Evolutionary conservation across 805 yeast species (phyloP).

Genomic region (Ascoidea asiatica): DNA sequence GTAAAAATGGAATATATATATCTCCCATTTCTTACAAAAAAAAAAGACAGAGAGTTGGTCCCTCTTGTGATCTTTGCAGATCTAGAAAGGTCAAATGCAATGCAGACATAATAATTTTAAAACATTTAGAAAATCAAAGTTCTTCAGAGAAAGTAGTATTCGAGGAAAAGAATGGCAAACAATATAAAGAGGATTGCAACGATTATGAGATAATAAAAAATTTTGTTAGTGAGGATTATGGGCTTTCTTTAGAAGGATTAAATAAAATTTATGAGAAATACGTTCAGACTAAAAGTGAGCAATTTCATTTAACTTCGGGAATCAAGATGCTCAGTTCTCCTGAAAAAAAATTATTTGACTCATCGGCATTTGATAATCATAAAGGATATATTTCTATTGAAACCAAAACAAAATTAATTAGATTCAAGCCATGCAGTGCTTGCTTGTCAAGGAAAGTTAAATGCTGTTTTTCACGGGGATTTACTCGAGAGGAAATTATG

Average conservation of each 20-base stretch:
- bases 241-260: background rate
- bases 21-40: too few relatives aligned
- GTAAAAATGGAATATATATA: too few relatives aligned
- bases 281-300: background rate
- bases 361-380: background rate
- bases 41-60: background rate
- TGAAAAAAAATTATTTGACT: too few relatives aligned
- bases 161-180: background rate
- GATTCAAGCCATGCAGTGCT: background rate
- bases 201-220: background rate
- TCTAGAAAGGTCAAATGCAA: background rate
- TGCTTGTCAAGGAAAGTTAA: background rate
- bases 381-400: background rate
- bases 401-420: background rate
- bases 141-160: too few relatives aligned
- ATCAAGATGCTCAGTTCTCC: background rate
- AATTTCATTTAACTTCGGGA: background rate
- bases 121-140: too few relatives aligned
- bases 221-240: background rate
- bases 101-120: background rate
- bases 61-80: background rate
- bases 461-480: background rate
- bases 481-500: background rate
- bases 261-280: background rate
- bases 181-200: background rate